Evolutionary conservation across 2,329 filamentous ascomycete species (phyloP).

Genomic region (Aspergillus ochraceus): DNA sequence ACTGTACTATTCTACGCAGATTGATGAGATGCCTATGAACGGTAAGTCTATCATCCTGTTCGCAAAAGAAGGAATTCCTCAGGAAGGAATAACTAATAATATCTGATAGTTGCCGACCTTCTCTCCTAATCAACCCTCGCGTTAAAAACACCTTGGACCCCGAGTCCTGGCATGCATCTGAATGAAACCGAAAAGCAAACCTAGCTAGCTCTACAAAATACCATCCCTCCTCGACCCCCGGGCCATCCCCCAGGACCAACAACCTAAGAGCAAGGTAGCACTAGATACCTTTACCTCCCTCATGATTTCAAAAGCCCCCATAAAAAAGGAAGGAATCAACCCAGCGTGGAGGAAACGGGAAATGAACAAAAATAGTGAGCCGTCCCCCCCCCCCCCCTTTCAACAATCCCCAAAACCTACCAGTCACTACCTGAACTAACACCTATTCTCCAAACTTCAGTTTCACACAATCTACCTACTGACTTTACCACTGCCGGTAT

Average conservation of each 20-base stretch:
- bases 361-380: conserved; percentile 19
- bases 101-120: conserved; percentile 38
- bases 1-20: conserved; percentile 93
- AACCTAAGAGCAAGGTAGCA: not conserved
- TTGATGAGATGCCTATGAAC: conserved; percentile 99
- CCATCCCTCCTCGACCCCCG: not conserved
- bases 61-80: no score
- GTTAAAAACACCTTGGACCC: not conserved
- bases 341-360: conserved; percentile 40
- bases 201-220: no score
- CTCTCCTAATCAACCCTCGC: conserved; percentile 27
- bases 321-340: not conserved
- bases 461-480: no score
- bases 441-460: not conserved
- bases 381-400: no score
- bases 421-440: not conserved
- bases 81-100: no score
- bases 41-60: conserved; percentile 55
- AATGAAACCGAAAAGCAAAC: not conserved
- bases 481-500: no score
- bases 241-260: not conserved
- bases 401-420: not conserved
- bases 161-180: not conserved
- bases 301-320: not conserved
- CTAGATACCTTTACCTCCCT: not conserved